Conservation (phyloP, 129 eudicot genomes). For the Helichrysum umbraculigerum region DNA sequence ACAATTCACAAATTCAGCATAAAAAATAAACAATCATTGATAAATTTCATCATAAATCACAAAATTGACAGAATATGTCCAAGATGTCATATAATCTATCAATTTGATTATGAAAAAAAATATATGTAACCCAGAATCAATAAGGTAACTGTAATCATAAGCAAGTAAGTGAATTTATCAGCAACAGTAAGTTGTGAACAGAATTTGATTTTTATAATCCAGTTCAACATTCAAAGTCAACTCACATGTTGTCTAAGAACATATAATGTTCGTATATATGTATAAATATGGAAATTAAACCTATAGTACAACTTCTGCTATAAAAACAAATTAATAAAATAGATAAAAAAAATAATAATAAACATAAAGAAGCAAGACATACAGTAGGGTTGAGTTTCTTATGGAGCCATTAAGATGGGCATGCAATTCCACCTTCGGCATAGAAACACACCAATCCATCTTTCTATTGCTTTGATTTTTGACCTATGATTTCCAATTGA, state of each 20-base stretch:
- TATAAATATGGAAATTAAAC: background rate
- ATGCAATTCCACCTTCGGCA: slow-evolving; percentile 93
- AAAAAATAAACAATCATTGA: slow-evolving; percentile 1
- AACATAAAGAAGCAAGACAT: slow-evolving; percentile 24
- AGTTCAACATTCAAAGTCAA: background rate
- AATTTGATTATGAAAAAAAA: background rate
- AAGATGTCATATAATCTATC: background rate
- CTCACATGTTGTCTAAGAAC: background rate
- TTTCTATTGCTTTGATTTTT: background rate
- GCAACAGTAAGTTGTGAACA: background rate
- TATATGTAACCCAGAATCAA: background rate
- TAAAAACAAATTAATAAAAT: background rate
- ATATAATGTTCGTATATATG: background rate
- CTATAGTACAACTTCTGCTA: background rate
- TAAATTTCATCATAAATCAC: slow-evolving; percentile 4
- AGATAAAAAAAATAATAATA: background rate
- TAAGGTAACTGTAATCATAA: background rate
- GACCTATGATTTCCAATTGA: background rate
- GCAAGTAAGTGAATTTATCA: background rate
- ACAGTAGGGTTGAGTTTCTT: slow-evolving; percentile 83
- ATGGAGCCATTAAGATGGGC: slow-evolving; percentile 97
- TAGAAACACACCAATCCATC: slow-evolving; percentile 60
- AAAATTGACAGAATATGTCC: background rate
- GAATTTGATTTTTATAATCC: background rate
- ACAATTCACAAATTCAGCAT: slow-evolving; percentile 25